Evolutionary conservation across 1,284 basidiomycete species (phyloP), one percentile per base, ranked within the genome.

Genomic region (Ceratobasidium sp.): DNA sequence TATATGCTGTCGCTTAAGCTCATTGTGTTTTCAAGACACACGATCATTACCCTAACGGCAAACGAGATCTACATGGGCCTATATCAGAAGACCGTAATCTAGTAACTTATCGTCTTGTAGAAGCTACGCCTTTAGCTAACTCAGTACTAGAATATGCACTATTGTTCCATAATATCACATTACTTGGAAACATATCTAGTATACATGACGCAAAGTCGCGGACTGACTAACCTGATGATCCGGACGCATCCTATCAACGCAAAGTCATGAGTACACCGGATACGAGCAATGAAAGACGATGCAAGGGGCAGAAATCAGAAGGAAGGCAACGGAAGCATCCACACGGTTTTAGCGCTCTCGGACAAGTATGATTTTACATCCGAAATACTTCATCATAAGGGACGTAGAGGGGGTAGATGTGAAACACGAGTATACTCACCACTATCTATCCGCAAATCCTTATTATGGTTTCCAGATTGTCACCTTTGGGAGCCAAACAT

Each of bases 21-120:
- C 8, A 44, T 41, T 48, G 77, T 41, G 69, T 11, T 41, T 41
- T n/a, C n/a, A 51, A 75, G 72, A 33, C 63, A 75, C 77, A 93
- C 92, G 45, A 93, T 96, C 78, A 89, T 95, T 78, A 96, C 94
- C 1, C 85, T 96, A 64, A 96, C 95, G 7, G 90, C 91, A 69
- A 95, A 96, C 83, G 95, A 97, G 81, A 83, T 96, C 75, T 93
- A 96, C 78, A 86, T 93, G 78, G 87, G 89, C 75, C 83, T 94
- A 63, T 96, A 96, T 85, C 90, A 87, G 80, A 82, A 82, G 62
- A 66, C 76, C 4, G n/a, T 71, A 31, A 15, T 31, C 31, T n/a
- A 62, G 50, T 51, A 51, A 51, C 24, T 51, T 27, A 27, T 17
- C 53, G 29, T 56, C 19, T 56, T 56, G 53, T 29, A 27, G 24